These are phyloP conservation scores for Aureobasidium sp. DNA, from an alignment of 2,329 filamentous ascomycete genomes.

Conservation along the genomic window DNA sequence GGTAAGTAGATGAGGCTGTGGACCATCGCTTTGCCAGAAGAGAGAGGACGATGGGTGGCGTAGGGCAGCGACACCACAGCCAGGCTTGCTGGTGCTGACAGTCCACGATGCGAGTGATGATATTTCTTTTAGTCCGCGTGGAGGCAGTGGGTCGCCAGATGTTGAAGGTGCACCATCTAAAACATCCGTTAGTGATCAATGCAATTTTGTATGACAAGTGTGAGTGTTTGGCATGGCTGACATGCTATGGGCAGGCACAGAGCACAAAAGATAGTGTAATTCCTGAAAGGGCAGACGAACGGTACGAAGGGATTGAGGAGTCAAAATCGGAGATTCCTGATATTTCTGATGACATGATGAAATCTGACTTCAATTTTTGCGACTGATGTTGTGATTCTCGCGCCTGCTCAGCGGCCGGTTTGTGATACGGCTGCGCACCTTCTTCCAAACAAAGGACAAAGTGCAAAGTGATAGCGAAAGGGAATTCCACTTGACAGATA, in stretches of 20 bases:
- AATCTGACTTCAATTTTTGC: neutral
- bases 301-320: neutral
- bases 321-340: neutral
- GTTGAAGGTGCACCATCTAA: neutral
- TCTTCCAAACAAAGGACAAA: neutral
- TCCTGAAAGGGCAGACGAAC: neutral
- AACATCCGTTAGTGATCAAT: neutral
- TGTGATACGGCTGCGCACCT: neutral
- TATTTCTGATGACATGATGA: neutral
- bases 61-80: slow-evolving; percentile 69
- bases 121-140: slow-evolving; percentile 64
- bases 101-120: slow-evolving; percentile 78
- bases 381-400: neutral
- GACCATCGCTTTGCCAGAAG: slow-evolving; percentile 83
- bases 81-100: slow-evolving; percentile 73
- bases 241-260: neutral
- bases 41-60: slow-evolving; percentile 63
- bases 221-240: neutral
- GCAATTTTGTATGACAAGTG: neutral
- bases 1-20: slow-evolving; percentile 73
- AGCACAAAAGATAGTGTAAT: neutral
- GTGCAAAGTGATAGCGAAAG: neutral
- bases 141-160: slow-evolving; percentile 23
- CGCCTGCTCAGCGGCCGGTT: neutral
- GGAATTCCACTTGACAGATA: neutral